Base-by-base conservation (phyloP, 2,329 filamentous ascomycete species). In the Taxawa tesnikishii region DNA sequence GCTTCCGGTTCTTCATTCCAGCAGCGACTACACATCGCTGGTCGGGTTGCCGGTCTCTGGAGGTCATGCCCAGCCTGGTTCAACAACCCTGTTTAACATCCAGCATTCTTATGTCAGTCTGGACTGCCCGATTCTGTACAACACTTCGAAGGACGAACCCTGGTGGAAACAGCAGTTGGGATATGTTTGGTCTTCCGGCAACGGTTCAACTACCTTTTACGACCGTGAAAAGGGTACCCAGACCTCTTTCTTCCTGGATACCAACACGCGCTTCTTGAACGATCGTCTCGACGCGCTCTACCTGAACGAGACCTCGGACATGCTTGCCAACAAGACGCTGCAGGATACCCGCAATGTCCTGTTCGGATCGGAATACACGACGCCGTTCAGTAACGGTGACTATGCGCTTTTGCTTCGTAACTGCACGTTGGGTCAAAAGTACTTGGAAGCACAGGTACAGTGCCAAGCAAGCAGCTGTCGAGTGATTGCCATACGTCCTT, bases 41-140 rank as follows among this genome's bases (percentile, higher is more conserved):
- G 47, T 50, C 5, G 53, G 53, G 0, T 10, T 56, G 2, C 50
- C 53, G 1, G 28, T 54, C 8, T 38, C 44, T 13, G 48, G 49
- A 1, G 33, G 43, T 3, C 40, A 43, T 5, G 4, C 8, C 1
- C 12, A 32, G 9, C 15, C 11, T 1, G 29, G 29, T 4, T 17
- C n/a, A n/a, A n/a, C n/a, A n/a, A n/a, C n/a, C n/a, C n/a, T n/a
- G n/a, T n/a, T n/a, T n/a, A n/a, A n/a, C n/a, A n/a, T n/a, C n/a
- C n/a, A n/a, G n/a, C n/a, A 31, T 1, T 42, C 38, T 1, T 48
- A 55, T 18, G 32, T 54, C 15, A 30, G 29, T 2, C 23, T 41
- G 5, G 11, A 36, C 4, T 41, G 40, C 21, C 29, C 15, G 15
- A 4, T 15, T 9, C n/a, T 15, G 5, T 16, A 13, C 2, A 31